Evolutionary conservation across 2,329 filamentous ascomycete species (phyloP).

Genomic region (Fusarium hostae): DNA sequence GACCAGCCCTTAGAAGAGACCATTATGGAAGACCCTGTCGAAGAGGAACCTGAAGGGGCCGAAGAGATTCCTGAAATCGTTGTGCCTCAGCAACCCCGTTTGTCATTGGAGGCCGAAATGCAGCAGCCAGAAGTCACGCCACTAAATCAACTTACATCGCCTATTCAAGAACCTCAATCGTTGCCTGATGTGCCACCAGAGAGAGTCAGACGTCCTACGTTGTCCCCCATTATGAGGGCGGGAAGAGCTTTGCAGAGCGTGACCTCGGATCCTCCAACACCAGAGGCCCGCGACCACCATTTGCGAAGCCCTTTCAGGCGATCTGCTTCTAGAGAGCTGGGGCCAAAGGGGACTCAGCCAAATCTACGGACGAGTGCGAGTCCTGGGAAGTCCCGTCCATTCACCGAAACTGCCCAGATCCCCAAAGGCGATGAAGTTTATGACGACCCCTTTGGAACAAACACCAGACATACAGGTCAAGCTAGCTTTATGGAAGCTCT

Average conservation of each 20-base stretch:
- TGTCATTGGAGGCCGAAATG: constrained; percentile 20
- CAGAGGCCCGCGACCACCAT: constrained; percentile 61
- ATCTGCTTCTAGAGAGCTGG: constrained; percentile 51
- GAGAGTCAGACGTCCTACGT: constrained; percentile 54
- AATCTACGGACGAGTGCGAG: constrained; percentile 46
- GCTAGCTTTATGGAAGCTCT: constrained; percentile 49
- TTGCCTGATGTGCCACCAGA: constrained; percentile 46
- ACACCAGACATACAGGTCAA: constrained; percentile 44
- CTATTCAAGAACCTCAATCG: constrained; percentile 50
- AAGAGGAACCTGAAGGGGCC: constrained; percentile 16
- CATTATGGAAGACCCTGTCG: constrained; percentile 17
- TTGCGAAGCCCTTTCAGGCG: constrained; percentile 67
- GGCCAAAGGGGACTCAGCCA: constrained; percentile 44
- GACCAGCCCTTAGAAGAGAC: constrained; percentile 22
- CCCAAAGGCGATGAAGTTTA: constrained; percentile 27
- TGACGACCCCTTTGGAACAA: constrained; percentile 47
- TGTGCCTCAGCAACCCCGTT: constrained; percentile 17
- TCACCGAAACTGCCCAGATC: constrained; percentile 16
- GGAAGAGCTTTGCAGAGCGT: constrained; percentile 67
- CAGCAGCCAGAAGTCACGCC: constrained; percentile 49
- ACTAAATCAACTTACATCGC: constrained; percentile 53
- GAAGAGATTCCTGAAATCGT: constrained; percentile 19
- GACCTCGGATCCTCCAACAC: constrained; percentile 68
- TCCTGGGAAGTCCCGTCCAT: constrained; percentile 42
- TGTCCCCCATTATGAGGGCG: constrained; percentile 69